Evolutionary conservation across 345 rosid species (phyloP).

Genomic region (Eucalyptus albens): DNA sequence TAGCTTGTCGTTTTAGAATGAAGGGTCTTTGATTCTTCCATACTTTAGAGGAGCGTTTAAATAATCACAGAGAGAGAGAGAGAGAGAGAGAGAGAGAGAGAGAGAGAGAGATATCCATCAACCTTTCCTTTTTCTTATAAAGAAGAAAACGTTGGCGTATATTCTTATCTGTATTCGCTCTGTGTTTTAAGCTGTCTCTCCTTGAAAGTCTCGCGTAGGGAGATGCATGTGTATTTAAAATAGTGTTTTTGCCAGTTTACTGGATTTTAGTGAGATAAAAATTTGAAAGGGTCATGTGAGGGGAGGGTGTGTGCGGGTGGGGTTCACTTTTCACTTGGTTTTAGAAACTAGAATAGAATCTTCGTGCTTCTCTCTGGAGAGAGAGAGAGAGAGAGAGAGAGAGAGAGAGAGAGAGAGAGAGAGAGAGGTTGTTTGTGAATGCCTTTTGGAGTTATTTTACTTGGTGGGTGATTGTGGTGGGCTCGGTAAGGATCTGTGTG

Average conservation of each 20-base stretch:
- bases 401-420: background rate
- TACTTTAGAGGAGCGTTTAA: background rate
- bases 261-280: background rate
- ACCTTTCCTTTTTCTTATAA: background rate
- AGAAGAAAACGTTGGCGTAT: background rate
- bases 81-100: background rate
- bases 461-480: background rate
- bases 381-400: background rate
- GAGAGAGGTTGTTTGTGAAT: background rate
- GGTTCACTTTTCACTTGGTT: slow-evolving; percentile 22
- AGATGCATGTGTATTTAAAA: background rate
- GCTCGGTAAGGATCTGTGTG: background rate
- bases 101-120: background rate
- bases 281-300: background rate
- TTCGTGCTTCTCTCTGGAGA: slow-evolving; percentile 15
- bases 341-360: slow-evolving; percentile 38
- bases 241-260: background rate
- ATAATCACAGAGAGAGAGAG: background rate
- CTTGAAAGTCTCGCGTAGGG: background rate
- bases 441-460: background rate
- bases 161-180: slow-evolving; percentile 19
- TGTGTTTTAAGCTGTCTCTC: slow-evolving; percentile 45
- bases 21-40: slow-evolving; percentile 18
- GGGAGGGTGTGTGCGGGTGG: slow-evolving; percentile 5
- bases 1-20: background rate